Evolutionary conservation across 495 filamentous ascomycete species (phyloP), one percentile per base, ranked within the genome.

Genomic region (Neurospora pannonica): DNA sequence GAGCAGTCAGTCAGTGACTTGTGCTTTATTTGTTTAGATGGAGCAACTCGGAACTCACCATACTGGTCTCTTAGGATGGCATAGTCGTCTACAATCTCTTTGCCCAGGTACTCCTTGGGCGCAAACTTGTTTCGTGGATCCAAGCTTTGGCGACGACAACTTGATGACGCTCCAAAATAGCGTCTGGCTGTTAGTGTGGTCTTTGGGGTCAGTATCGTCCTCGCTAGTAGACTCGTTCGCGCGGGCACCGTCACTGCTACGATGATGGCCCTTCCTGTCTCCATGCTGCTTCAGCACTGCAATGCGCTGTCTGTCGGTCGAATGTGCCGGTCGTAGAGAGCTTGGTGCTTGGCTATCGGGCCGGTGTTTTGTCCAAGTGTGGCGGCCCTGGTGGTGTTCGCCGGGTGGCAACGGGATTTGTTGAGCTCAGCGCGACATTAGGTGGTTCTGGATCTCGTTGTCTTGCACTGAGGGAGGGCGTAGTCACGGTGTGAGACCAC

Each of bases 81-180:
- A 81, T 92, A 98, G 72, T 97, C 91, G 79, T 95, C 90, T 70
- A 86, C 83, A 75, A 97, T 91, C n/a, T 90, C 83, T 73, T 86
- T 89, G 8, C 90, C 94, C 39, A 93, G 77, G 38, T 88, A 83
- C 37, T 92, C 78, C 70, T 90, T 90, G 11, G 91, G 89, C 24
- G 24, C 54, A 34, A 67, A 9, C 24, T 34, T 34, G 28, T 36
- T 67, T 15, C 54, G 54, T 19, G 54, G 54, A 67, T 67, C 54
- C 54, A 67, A 34, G 28, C 24, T 67, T 67, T 67, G 54, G 54
- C 54, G 54, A 34, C 0, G 28, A 10, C 54, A 67, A 67, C 1
- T 4, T 7, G 54, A 67, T 67, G 54, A 67, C 15, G 54, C 54
- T 67, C 54, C 54, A 36, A 67, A 67, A 9, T 4, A 34, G 28